Evolutionary conservation across 2,329 filamentous ascomycete genomes (phyloP), one percentile per base, ranked within the genome.

Genomic region (Plenodomus lindquistii): DNA sequence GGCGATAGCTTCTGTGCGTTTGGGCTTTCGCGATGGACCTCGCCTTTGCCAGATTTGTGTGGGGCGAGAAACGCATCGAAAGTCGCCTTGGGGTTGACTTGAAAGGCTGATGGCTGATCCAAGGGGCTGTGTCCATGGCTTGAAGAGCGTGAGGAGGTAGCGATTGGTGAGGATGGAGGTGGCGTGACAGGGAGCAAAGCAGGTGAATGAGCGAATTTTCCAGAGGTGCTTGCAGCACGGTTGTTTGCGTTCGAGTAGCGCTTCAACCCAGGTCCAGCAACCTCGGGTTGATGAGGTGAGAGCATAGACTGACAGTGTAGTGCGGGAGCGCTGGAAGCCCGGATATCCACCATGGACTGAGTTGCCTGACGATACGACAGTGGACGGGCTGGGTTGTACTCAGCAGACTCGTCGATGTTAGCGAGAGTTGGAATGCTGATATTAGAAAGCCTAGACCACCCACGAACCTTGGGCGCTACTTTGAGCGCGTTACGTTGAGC

Each of bases 11-110:
- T 31, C 6, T 7, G 27, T 13, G 51, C 61, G 38, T 61, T 46
- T 4, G 41, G 38, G 1, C 49, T 44, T 3, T 51, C 54, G 1
- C 40, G 46, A 43, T 58, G 57, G 7, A 50, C 55, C 52, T 66
- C 66, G 13, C 62, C 63, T 44, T 58, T 69, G 0, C 65, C 60
- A 24, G 63, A 57, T 37, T 42, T 48, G 35, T 65, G 64, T 2
- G 59, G 62, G 2, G 39, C 50, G n/a, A 70, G 54, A 17, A 70
- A 63, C 1, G 43, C 17, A 19, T 70, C 65, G 35, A 68, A 69
- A 0, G 66, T 68, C 2, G 54, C 18, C 10, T 53, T 44, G 8
- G 52, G 52, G 16, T 55, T 51, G n/a, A 21, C 27, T 15, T 51
- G 40, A 35, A 50, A 60, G 42, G 35, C 27, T 55, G 49, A 2